Conservation (phyloP, 176 grass and related monocot species). For the Themeda triandra region DNA sequence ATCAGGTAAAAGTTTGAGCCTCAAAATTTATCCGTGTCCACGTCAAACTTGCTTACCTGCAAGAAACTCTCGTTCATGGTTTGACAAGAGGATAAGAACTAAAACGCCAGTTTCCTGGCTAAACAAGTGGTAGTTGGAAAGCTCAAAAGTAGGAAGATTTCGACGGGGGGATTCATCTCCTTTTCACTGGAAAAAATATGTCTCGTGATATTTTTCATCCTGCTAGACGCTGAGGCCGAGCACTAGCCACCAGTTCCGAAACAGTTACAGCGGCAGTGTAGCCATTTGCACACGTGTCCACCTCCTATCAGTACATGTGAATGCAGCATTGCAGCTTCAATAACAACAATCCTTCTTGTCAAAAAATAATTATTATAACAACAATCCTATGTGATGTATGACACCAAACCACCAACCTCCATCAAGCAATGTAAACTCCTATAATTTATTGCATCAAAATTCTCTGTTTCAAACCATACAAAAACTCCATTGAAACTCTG, state of each 20-base stretch:
- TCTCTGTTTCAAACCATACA: neutral
- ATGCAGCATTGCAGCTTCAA: neutral
- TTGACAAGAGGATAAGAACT: conserved; percentile 8
- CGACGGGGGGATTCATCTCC: neutral
- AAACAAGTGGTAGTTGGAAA: neutral
- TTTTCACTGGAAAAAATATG: neutral
- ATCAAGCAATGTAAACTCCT: neutral
- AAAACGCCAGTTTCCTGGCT: neutral
- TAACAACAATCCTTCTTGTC: no score
- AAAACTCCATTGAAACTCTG: neutral
- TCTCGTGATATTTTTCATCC: neutral
- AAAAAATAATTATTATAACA: no score
- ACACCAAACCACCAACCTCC: conserved; percentile 14
- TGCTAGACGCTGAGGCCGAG: neutral
- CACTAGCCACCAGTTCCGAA: neutral
- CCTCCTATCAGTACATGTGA: neutral
- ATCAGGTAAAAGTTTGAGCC: neutral
- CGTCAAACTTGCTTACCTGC: conserved; percentile 37
- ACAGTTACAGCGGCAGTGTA: neutral
- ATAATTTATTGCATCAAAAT: neutral
- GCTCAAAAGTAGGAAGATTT: neutral
- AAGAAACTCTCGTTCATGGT: conserved; percentile 20
- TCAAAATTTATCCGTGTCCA: neutral
- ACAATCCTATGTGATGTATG: neutral
- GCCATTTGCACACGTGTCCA: neutral